Evolutionary conservation across 345 rosid genomes (phyloP).

Genomic region (Microcos paniculata): DNA sequence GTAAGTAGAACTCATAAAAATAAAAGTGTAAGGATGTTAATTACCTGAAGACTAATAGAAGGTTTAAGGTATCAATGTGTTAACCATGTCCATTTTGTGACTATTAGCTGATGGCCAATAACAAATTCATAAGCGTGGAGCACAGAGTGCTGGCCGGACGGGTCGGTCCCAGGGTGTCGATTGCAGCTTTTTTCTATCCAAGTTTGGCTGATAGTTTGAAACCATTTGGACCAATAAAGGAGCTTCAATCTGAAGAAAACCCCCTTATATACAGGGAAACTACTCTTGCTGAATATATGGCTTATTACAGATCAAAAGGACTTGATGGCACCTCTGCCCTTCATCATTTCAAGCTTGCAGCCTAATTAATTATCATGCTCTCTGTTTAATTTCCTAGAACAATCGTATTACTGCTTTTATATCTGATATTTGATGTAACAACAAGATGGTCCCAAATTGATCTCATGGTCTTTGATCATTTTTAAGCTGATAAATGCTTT

Average conservation of each 20-base stretch:
- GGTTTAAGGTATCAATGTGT: too few relatives aligned
- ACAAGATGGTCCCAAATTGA: not conserved
- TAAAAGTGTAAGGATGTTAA: too few relatives aligned
- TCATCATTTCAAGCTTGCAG: not conserved
- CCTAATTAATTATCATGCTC: not conserved
- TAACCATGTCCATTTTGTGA: not conserved
- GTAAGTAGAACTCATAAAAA: too few relatives aligned
- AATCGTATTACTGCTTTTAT: not conserved
- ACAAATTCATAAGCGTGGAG: not conserved
- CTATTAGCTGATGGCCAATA: not conserved
- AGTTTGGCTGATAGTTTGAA: not conserved
- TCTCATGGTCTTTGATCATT: not conserved
- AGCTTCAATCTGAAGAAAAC: conserved; percentile 1
- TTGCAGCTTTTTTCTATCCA: not conserved
- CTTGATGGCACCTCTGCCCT: conserved; percentile 1
- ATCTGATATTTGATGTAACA: not conserved
- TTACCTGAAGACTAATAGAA: too few relatives aligned
- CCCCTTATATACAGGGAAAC: not conserved
- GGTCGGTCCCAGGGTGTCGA: not conserved
- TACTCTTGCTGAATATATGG: not conserved
- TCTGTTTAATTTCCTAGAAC: not conserved
- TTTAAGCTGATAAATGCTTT: not conserved
- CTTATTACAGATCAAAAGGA: not conserved
- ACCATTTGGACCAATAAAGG: not conserved
- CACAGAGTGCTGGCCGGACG: not conserved